Evolutionary conservation across 768 basidiomycete genomes (phyloP), one percentile per base, ranked within the genome.

Genomic region (Omphalotus guepiniiformis): DNA sequence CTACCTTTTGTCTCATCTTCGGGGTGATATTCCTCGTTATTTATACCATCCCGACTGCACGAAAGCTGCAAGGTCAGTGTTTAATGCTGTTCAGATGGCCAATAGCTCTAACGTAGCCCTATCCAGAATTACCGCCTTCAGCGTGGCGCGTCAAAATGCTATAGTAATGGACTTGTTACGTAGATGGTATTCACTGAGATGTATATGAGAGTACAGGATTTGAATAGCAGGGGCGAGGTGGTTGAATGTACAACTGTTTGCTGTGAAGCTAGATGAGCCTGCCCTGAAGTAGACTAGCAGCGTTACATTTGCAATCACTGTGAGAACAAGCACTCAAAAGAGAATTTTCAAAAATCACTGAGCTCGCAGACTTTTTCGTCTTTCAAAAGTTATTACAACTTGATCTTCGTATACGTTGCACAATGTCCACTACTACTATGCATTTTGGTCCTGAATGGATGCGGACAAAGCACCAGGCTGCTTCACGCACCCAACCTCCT

Each of bases 381-480:
- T 39, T 42, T 36, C 39, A 34, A 44, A n/a, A 51, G 12, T 39
- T 9, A 48, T 46, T 41, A 43, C 53, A 48, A 52, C 34, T 43
- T 45, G 32, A 3, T 29, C 13, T 18, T 15, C 34, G 34, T 40
- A 56, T 51, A 26, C 37, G 39, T n/a, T n/a, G n/a, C 50, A 63
- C 59, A 62, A 78, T 78, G 76, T 72, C 77, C 51, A 69, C 74
- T 52, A 71, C 86, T 53, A 83, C 87, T 9, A 86, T 92, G 81
- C 89, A 91, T 64, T 92, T 92, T 73, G 89, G 88, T 59, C 89
- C 89, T 39, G 89, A 92, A 69, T 92, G 89, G 89, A 91, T 92
- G 89, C 82, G 89, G 58, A 78, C 82, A 55, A 90, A 90, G 70
- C 79, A 78, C 52, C 78, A 80, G 48, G 65, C 74, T 38, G 63